These are phyloP conservation scores for Letharia lupina DNA, from an alignment of 495 filamentous ascomycete species.

Conservation along the genomic window DNA sequence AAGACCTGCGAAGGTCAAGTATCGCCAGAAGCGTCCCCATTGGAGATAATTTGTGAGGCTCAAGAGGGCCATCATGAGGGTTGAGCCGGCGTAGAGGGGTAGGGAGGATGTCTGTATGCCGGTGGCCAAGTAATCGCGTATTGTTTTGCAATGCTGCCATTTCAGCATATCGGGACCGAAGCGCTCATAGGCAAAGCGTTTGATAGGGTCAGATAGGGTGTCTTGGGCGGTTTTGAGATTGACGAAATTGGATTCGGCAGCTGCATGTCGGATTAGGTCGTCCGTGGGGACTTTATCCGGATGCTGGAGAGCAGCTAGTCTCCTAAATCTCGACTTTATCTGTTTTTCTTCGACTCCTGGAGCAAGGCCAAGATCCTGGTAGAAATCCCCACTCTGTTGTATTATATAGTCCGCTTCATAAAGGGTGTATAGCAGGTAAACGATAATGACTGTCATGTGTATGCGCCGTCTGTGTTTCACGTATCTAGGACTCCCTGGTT, in stretches of 20 bases:
- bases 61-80: conserved; percentile 55
- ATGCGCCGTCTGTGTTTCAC: conserved; percentile 68
- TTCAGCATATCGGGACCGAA: conserved; percentile 69
- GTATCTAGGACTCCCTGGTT: conserved; percentile 60
- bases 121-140: conserved; percentile 61
- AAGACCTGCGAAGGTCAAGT: conserved; percentile 60
- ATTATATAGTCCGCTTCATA: conserved; percentile 85
- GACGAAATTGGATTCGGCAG: conserved; percentile 60
- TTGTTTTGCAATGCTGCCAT: conserved; percentile 61
- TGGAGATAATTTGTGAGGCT: conserved; percentile 73
- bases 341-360: conserved; percentile 60
- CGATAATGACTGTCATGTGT: conserved; percentile 67
- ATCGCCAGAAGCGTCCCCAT: conserved; percentile 86
- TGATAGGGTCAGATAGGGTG: conserved; percentile 66
- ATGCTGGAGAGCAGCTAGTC: conserved; percentile 75
- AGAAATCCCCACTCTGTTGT: conserved; percentile 63
- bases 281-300: conserved; percentile 69
- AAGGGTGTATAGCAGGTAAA: conserved; percentile 87
- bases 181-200: conserved; percentile 86
- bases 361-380: conserved; percentile 61
- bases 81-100: conserved; percentile 58
- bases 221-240: conserved; percentile 77
- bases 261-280: conserved; percentile 23
- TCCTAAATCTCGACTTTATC: conserved; percentile 78
- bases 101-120: conserved; percentile 48